A percentile compares a stretch with the other conserved stretches of the same genome.
phyloP scores from a whole-genome alignment of 2,329 filamentous ascomycete species.

The Ceratocystis eucalypticola region DNA sequence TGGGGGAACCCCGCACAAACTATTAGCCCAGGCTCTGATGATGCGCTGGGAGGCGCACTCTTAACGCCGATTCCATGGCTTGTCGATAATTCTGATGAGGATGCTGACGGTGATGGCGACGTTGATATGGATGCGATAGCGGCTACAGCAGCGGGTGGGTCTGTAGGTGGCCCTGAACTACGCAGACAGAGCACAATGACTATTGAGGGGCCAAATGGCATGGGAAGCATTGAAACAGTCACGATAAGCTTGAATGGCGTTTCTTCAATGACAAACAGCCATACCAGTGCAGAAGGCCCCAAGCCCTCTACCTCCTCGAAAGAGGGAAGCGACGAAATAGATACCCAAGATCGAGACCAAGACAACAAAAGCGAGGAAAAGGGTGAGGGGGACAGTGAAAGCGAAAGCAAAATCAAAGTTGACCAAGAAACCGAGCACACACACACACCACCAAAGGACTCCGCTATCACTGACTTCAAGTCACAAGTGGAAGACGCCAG shows the following conservation, averaged over 20 bases:
- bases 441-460: constrained; percentile 71
- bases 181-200: constrained; percentile 66
- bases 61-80: constrained; percentile 94
- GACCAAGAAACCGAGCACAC: constrained; percentile 56
- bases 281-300: neutral
- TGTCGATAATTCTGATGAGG: constrained; percentile 28
- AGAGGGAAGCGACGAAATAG: constrained; percentile 20
- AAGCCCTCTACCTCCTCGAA: constrained; percentile 9
- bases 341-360: neutral
- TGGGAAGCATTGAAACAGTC: constrained; percentile 68
- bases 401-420: too few relatives aligned
- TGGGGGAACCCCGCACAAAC: constrained; percentile 37
- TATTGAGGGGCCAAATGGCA: constrained; percentile 66
- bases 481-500: constrained; percentile 43
- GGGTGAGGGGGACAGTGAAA: constrained; percentile 30
- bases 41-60: constrained; percentile 76
- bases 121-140: constrained; percentile 12
- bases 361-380: constrained; percentile 1
- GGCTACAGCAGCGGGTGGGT: constrained; percentile 13
- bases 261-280: constrained; percentile 32
- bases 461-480: constrained; percentile 66
- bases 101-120: constrained; percentile 22
- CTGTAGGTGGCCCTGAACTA: constrained; percentile 33
- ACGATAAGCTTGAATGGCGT: constrained; percentile 61
- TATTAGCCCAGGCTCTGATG: constrained; percentile 59